Evolutionary conservation across 176 grass and related monocot species (phyloP).

Genomic region (Eleusine coracana): DNA sequence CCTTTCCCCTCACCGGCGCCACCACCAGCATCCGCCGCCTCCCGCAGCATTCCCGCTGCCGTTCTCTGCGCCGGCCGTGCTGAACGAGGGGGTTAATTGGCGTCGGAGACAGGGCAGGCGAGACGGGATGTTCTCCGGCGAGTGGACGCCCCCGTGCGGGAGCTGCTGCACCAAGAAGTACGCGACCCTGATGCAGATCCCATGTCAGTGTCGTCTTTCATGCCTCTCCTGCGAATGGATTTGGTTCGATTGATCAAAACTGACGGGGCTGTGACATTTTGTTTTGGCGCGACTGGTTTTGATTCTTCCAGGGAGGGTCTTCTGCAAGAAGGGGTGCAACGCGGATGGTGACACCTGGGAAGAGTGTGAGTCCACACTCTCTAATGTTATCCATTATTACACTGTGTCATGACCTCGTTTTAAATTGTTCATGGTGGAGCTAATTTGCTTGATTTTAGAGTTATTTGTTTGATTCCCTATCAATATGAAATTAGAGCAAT

Average conservation of each 20-base stretch:
- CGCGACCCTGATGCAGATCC: constrained; percentile 77
- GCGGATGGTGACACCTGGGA: constrained; percentile 92
- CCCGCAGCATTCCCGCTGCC: background rate
- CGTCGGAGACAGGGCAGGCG: background rate
- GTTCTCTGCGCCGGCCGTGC: constrained; percentile 12
- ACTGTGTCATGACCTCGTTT: background rate
- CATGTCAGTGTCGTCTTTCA: constrained; percentile 54
- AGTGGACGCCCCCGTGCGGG: constrained; percentile 82
- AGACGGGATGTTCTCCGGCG: constrained; percentile 69
- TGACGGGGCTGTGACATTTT: background rate
- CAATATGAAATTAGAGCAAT: background rate
- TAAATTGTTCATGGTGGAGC: background rate
- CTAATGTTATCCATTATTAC: background rate
- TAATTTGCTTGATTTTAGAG: background rate
- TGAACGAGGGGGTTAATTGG: constrained; percentile 3
- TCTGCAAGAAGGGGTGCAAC: constrained; percentile 98
- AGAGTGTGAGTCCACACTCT: constrained; percentile 61
- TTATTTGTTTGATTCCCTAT: background rate
- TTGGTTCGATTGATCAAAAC: background rate
- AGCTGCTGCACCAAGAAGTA: constrained; percentile 96
- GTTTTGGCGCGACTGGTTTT: background rate
- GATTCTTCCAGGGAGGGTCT: constrained; percentile 76
- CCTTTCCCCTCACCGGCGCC: constrained; percentile 19
- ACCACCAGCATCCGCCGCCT: background rate
- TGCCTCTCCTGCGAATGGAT: background rate